Evolutionary conservation across 2,329 filamentous ascomycete species (phyloP).

Genomic region (Aureobasidium subglaciale): DNA sequence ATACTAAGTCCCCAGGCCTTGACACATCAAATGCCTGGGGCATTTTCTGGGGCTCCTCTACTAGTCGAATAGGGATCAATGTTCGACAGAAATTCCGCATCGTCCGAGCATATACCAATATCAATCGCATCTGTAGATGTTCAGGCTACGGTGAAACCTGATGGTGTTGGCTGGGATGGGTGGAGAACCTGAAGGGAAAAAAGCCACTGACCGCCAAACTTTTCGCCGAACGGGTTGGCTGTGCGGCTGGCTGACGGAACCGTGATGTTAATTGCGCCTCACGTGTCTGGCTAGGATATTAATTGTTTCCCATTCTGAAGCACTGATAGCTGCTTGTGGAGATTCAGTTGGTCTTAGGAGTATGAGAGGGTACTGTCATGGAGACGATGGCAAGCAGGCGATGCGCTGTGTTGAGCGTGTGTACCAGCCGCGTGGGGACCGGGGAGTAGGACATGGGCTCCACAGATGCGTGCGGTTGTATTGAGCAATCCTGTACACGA

Average conservation of each 20-base stretch:
- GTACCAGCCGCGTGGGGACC: too few relatives aligned
- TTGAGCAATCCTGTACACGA: too few relatives aligned
- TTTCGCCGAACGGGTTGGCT: constrained; percentile 2
- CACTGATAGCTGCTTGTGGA: too few relatives aligned
- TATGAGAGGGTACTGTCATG: too few relatives aligned
- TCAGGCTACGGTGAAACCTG: background rate
- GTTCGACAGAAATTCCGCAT: background rate
- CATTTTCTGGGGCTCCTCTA: background rate
- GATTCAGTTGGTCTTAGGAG: too few relatives aligned
- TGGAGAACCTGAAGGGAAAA: background rate
- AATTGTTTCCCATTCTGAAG: background rate
- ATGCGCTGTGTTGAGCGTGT: too few relatives aligned
- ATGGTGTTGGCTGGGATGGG: background rate
- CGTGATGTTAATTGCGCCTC: constrained; percentile 9
- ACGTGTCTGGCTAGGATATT: constrained; percentile 1
- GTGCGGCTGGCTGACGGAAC: constrained; percentile 5
- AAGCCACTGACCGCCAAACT: background rate
- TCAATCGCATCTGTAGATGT: background rate
- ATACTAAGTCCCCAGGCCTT: background rate
- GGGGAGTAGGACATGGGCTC: background rate
- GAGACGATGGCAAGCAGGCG: too few relatives aligned
- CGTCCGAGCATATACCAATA: background rate
- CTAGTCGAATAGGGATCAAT: background rate
- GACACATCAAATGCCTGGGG: constrained; percentile 2
- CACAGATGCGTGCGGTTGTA: too few relatives aligned